Evolutionary conservation across 176 grass and related monocot genomes (phyloP).

Genomic region (Sorghum bicolor): Sorghum_bicolor_NCBIv3 NC_012871.2:75665501-75666000

Average conservation of each 20-base stretch:
- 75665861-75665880: constrained; percentile 43
- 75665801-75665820: constrained; percentile 70
- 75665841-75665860: constrained; percentile 55
- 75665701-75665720: constrained; percentile 16
- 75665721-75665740: neutral
- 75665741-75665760: constrained; percentile 16
- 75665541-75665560: constrained; percentile 28
- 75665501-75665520: constrained; percentile 29
- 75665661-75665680: constrained; percentile 29
- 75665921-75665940: constrained; percentile 69
- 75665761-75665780: constrained; percentile 64
- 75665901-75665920: constrained; percentile 29
- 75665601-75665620: constrained; percentile 34
- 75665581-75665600: neutral
- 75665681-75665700: neutral
- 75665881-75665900: neutral
- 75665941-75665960: constrained; percentile 44
- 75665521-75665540: constrained; percentile 20
- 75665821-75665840: constrained; percentile 35
- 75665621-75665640: constrained; percentile 55
- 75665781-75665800: constrained; percentile 11
- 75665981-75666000: constrained; percentile 52
- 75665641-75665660: constrained; percentile 49
- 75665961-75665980: constrained; percentile 50
- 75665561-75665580: neutral